Conservation (phyloP, 495 filamentous ascomycete genomes). For the Barbatosphaeria neglecta region DNA sequence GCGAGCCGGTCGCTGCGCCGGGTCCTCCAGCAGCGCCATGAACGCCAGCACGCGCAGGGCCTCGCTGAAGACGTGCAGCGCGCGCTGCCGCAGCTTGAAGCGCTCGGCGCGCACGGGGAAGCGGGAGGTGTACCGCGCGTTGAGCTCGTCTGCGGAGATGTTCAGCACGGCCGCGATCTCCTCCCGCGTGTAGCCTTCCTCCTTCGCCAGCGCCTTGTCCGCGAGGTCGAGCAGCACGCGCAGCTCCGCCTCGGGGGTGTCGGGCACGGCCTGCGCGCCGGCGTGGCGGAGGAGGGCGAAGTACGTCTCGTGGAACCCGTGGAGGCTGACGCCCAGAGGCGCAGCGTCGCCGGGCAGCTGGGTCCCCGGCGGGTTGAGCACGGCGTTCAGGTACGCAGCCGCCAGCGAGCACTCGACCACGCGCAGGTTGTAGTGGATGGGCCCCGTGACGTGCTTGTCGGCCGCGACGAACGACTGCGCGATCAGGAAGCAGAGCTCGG, state of each 20-base stretch:
- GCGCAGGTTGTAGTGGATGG: slow-evolving; percentile 89
- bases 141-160: slow-evolving; percentile 57
- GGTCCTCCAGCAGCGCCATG: slow-evolving; percentile 51
- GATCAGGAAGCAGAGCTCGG: slow-evolving; percentile 82
- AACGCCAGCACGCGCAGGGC: slow-evolving; percentile 79
- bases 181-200: slow-evolving; percentile 76
- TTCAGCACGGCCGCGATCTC: slow-evolving; percentile 68
- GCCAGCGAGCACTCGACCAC: slow-evolving; percentile 93
- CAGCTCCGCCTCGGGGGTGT: slow-evolving; percentile 50
- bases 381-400: slow-evolving; percentile 49
- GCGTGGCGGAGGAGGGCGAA: slow-evolving; percentile 50
- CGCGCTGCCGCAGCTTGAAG: slow-evolving; percentile 81
- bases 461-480: slow-evolving; percentile 88
- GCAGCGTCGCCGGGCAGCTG: slow-evolving; percentile 65
- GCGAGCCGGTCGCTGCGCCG: slow-evolving; percentile 14
- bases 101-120: slow-evolving; percentile 79
- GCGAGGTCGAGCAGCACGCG: slow-evolving; percentile 53
- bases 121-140: slow-evolving; percentile 61
- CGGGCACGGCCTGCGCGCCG: slow-evolving; percentile 13
- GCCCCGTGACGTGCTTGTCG: slow-evolving; percentile 88
- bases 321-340: slow-evolving; percentile 72
- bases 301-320: slow-evolving; percentile 74
- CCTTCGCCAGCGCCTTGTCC: slow-evolving; percentile 51
- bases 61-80: slow-evolving; percentile 82
- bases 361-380: slow-evolving; percentile 44